These are phyloP conservation scores for Fusarium nanum DNA, from an alignment of 2,329 filamentous ascomycete genomes.

Conservation along the genomic window DNA sequence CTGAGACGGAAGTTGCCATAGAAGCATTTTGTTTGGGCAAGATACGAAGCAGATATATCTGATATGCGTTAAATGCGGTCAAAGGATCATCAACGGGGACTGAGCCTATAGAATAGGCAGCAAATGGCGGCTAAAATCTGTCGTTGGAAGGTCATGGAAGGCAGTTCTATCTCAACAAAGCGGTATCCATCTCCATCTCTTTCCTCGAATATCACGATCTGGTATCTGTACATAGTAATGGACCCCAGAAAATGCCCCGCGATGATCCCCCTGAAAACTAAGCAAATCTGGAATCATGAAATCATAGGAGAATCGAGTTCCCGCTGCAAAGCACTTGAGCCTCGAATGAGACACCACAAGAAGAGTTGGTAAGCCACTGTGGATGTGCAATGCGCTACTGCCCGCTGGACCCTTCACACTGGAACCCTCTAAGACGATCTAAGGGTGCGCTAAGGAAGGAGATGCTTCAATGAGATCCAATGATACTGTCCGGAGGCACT, in stretches of 20 bases:
- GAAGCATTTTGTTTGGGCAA: not conserved
- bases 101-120: not conserved
- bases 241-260: conserved; percentile 4
- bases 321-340: not conserved
- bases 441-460: conserved; percentile 10
- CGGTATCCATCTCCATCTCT: not conserved
- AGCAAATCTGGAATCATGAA: conserved; percentile 18
- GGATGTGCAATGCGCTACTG: conserved; percentile 26
- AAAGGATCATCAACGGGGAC: not conserved
- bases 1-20: not conserved
- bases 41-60: not conserved
- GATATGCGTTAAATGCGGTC: not conserved
- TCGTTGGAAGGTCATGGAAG: not conserved
- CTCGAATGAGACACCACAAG: conserved; percentile 18
- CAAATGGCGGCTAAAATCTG: not conserved
- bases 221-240: not conserved
- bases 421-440: conserved; percentile 18
- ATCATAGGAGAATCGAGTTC: conserved; percentile 12
- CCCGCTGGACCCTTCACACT: conserved; percentile 32
- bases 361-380: conserved; percentile 22
- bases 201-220: not conserved
- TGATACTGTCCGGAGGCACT: not conserved
- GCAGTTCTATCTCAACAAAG: not conserved
- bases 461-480: conserved; percentile 2
- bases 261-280: conserved; percentile 34